Conservation (phyloP, 2,329 filamentous ascomycete species). For the Paracamarosporium sp. region DNA sequence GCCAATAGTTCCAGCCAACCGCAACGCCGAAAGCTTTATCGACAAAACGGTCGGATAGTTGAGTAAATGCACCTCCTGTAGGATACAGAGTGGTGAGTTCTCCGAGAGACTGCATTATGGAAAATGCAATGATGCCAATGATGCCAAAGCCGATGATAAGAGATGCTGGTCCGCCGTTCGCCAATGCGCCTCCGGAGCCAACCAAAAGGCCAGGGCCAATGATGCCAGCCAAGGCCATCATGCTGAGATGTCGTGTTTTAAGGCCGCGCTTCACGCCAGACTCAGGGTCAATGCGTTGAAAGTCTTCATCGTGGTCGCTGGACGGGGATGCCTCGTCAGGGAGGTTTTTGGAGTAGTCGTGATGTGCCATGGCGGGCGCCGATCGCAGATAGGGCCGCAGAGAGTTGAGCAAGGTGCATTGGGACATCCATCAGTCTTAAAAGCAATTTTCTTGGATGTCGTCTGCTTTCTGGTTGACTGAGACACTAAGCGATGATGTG, state of each 20-base stretch:
- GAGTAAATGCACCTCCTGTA: constrained; percentile 68
- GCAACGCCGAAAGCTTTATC: constrained; percentile 27
- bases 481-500: not conserved
- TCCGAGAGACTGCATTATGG: constrained; percentile 70
- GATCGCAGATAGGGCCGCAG: not conserved
- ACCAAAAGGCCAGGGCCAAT: constrained; percentile 75
- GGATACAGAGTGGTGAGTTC: constrained; percentile 77
- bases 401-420: not conserved
- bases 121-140: constrained; percentile 74
- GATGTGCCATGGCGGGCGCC: constrained; percentile 7
- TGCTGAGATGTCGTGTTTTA: constrained; percentile 71
- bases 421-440: not conserved
- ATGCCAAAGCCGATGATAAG: constrained; percentile 76
- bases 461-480: not conserved
- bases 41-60: constrained; percentile 23
- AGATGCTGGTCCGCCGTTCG: constrained; percentile 73
- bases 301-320: constrained; percentile 30
- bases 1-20: constrained; percentile 43
- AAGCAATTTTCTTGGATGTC: not conserved
- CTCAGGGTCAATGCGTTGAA: constrained; percentile 59
- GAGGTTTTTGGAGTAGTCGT: constrained; percentile 5
- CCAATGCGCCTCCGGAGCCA: constrained; percentile 72
- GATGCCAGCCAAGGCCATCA: constrained; percentile 60
- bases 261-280: constrained; percentile 73
- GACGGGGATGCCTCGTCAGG: constrained; percentile 1